phyloP scores from a whole-genome alignment of 73 alveolate species.

The Paramecium caudatum region DNA sequence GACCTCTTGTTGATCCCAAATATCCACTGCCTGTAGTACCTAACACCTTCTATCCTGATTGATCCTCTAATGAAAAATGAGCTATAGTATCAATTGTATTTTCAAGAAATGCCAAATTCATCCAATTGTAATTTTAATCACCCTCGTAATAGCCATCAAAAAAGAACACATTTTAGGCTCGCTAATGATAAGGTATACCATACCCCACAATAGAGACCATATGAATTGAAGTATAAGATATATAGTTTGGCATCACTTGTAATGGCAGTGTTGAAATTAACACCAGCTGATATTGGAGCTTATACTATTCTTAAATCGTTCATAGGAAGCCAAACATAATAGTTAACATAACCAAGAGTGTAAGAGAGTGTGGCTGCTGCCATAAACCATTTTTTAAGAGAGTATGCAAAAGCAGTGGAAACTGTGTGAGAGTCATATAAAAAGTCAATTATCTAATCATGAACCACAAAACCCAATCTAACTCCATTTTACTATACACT shows the following conservation, averaged over 20 bases:
- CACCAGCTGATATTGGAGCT: neutral
- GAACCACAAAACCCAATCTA: neutral
- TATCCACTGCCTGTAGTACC: neutral
- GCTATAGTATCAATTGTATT: neutral
- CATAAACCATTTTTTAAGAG: slow-evolving; percentile 11
- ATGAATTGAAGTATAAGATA: neutral
- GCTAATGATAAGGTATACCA: neutral
- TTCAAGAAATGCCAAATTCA: slow-evolving; percentile 29
- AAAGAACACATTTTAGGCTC: slow-evolving; percentile 39
- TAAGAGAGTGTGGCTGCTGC: slow-evolving; percentile 7
- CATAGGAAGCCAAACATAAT: slow-evolving; percentile 38
- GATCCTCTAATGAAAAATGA: slow-evolving; percentile 14
- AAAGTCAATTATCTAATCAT: neutral
- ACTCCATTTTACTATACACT: slow-evolving; percentile 21
- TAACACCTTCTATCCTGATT: neutral
- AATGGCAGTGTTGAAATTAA: slow-evolving; percentile 24
- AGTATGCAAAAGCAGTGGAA: neutral
- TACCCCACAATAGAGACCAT: slow-evolving; percentile 47
- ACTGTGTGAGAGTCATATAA: neutral
- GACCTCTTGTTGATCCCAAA: slow-evolving; percentile 17
- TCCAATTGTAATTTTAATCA: slow-evolving; percentile 31
- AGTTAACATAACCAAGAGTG: slow-evolving; percentile 7
- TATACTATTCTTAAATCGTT: neutral
- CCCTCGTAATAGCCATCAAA: slow-evolving; percentile 23
- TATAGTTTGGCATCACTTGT: neutral